Evolutionary conservation across 225 moss, liverwort and hornwort species (phyloP).

Genomic region (Lunularia cruciata): DNA sequence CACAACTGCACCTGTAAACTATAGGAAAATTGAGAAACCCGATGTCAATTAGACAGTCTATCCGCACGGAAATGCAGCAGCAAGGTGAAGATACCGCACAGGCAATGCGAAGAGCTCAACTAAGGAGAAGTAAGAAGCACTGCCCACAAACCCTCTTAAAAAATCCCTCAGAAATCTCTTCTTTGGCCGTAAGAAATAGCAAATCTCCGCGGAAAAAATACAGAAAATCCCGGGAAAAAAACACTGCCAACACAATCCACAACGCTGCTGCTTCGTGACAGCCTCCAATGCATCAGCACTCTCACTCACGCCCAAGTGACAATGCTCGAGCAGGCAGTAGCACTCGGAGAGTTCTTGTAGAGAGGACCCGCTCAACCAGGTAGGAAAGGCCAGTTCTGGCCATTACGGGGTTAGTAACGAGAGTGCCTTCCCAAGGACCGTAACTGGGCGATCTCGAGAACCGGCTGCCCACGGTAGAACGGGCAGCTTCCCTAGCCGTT

Average conservation of each 20-base stretch:
- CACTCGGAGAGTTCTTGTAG: conserved; percentile 22
- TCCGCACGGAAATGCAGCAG: no score
- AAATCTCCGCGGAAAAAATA: conserved; percentile 16
- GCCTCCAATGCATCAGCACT: conserved; percentile 19
- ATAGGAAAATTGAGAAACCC: background rate
- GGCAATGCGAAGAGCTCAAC: background rate
- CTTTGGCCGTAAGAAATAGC: background rate
- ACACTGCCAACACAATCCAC: conserved; percentile 11
- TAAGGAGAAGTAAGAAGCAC: background rate
- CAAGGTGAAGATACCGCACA: background rate
- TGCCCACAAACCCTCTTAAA: conserved; percentile 5
- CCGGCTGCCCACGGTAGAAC: conserved; percentile 16
- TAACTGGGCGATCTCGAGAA: conserved; percentile 7
- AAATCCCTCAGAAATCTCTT: conserved; percentile 11
- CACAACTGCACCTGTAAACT: no score
- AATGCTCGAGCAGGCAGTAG: background rate
- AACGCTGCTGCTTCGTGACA: conserved; percentile 6
- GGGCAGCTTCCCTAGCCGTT: conserved; percentile 14
- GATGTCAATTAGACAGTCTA: background rate
- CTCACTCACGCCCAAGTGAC: conserved; percentile 6
- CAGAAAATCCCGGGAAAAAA: conserved; percentile 13
- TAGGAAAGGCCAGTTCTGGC: conserved; percentile 7
- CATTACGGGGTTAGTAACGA: conserved; percentile 24
- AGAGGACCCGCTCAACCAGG: conserved; percentile 20
- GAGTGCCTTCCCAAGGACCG: background rate